phyloP scores from a whole-genome alignment of 2,329 filamentous ascomycete species.

The Elsinoe fawcettii region DNA sequence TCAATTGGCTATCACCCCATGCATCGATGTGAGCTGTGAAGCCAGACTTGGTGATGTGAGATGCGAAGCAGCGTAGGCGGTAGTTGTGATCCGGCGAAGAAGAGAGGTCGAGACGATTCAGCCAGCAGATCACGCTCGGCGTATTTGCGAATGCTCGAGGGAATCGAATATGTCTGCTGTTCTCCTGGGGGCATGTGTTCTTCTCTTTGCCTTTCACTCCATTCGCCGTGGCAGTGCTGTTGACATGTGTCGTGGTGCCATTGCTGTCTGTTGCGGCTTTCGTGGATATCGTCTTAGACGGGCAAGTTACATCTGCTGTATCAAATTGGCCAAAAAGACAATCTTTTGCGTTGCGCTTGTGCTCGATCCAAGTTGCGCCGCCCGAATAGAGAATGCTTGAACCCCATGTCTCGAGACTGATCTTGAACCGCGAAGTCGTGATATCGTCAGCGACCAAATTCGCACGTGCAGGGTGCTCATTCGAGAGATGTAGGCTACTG shows the following conservation, averaged over 20 bases:
- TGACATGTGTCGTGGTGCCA: not conserved
- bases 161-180: slow-evolving; percentile 21
- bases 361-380: slow-evolving; percentile 25
- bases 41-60: slow-evolving; percentile 19
- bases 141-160: slow-evolving; percentile 20
- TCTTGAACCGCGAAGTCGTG: slow-evolving; percentile 20
- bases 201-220: slow-evolving; percentile 9
- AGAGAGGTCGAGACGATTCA: slow-evolving; percentile 25
- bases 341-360: slow-evolving; percentile 24
- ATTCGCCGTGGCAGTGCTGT: not conserved
- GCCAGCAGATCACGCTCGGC: slow-evolving; percentile 25
- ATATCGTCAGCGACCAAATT: slow-evolving; percentile 25
- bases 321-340: slow-evolving; percentile 27
- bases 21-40: slow-evolving; percentile 26
- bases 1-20: slow-evolving; percentile 24
- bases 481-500: slow-evolving; percentile 23
- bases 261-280: not conserved
- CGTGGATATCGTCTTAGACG: not conserved
- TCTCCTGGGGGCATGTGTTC: slow-evolving; percentile 18
- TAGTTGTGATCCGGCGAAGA: slow-evolving; percentile 20
- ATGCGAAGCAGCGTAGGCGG: slow-evolving; percentile 22
- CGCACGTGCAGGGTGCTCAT: slow-evolving; percentile 20
- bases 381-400: slow-evolving; percentile 21
- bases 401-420: slow-evolving; percentile 26
- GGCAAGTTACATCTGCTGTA: slow-evolving; percentile 18